Percentiles rank a stretch among this genome's conserved stretches.
Evolutionary conservation across 768 basidiomycete genomes (phyloP).

Genomic region (Boletus sp.): DNA sequence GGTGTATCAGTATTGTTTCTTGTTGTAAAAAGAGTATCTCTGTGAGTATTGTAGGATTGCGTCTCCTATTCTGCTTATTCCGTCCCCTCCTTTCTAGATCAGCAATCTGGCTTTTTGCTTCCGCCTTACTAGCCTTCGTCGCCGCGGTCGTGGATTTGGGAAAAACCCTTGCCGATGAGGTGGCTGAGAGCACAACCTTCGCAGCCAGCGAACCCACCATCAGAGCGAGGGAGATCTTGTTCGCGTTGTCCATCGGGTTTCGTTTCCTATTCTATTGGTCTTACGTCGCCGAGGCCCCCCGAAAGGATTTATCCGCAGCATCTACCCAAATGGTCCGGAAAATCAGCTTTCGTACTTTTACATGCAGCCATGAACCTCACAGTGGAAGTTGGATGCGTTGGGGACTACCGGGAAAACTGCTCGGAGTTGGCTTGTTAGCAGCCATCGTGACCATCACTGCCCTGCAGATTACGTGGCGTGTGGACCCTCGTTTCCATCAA

Average conservation of each 20-base stretch:
- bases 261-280: constrained; percentile 70
- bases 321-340: constrained; percentile 10
- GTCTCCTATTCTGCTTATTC: constrained; percentile 1
- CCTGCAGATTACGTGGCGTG: constrained; percentile 66
- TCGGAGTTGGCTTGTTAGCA: constrained; percentile 52
- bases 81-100: constrained; percentile 33
- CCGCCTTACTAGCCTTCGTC: constrained; percentile 58
- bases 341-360: constrained; percentile 16
- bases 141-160: constrained; percentile 64
- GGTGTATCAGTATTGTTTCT: constrained; percentile 59
- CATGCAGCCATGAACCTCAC: constrained; percentile 34
- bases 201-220: constrained; percentile 34
- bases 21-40: constrained; percentile 47
- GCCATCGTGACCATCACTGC: constrained; percentile 46
- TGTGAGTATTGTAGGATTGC: constrained; percentile 38
- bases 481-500: constrained; percentile 36
- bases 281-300: constrained; percentile 58
- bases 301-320: constrained; percentile 32
- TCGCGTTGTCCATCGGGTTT: constrained; percentile 55
- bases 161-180: constrained; percentile 46
- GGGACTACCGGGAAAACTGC: constrained; percentile 52
- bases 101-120: constrained; percentile 51
- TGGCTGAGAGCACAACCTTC: constrained; percentile 24
- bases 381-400: constrained; percentile 66
- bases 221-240: constrained; percentile 55